Evolutionary conservation across 805 yeast genomes (phyloP).

Genomic region (Metschnikowia proteae): DNA sequence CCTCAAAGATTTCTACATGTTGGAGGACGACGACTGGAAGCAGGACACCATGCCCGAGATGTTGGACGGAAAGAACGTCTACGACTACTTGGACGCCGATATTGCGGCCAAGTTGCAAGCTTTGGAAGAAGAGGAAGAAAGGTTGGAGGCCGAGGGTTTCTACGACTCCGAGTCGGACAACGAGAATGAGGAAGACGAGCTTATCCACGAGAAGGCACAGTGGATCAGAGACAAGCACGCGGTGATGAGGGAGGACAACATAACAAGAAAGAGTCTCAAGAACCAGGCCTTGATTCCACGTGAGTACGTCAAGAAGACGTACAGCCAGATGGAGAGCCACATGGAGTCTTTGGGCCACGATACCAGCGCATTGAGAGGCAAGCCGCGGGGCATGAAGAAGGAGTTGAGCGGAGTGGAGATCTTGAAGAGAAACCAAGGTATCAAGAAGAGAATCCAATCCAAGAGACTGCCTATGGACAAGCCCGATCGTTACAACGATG

Average conservation of each 20-base stretch:
- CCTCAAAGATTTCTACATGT: conserved; percentile 83
- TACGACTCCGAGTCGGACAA: conserved; percentile 80
- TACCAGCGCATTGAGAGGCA: conserved; percentile 50
- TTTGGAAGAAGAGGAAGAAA: conserved; percentile 95
- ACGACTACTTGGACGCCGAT: conserved; percentile 95
- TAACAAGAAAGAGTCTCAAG: conserved; percentile 82
- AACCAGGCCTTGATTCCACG: conserved; percentile 87
- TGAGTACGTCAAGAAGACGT: conserved; percentile 75
- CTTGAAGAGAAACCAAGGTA: conserved; percentile 53
- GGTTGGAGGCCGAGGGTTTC: conserved; percentile 89
- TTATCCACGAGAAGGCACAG: conserved; percentile 74
- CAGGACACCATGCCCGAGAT: conserved; percentile 96
- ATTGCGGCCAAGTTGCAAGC: conserved; percentile 91
- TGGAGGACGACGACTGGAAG: conserved; percentile 98
- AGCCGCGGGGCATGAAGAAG: conserved; percentile 32
- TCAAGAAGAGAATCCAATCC: conserved; percentile 39
- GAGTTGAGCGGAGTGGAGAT: conserved; percentile 75
- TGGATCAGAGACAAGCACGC: conserved; percentile 97
- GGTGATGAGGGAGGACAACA: conserved; percentile 83
- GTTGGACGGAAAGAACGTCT: conserved; percentile 92
- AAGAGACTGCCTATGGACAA: conserved; percentile 52
- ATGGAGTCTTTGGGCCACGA: conserved; percentile 90
- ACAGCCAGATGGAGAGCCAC: conserved; percentile 79
- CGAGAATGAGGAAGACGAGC: conserved; percentile 48
- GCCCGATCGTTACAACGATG: conserved; percentile 79